phyloP scores from a whole-genome alignment of 169 alveolate species.

The Haemoproteus tartakovskyi region DNA sequence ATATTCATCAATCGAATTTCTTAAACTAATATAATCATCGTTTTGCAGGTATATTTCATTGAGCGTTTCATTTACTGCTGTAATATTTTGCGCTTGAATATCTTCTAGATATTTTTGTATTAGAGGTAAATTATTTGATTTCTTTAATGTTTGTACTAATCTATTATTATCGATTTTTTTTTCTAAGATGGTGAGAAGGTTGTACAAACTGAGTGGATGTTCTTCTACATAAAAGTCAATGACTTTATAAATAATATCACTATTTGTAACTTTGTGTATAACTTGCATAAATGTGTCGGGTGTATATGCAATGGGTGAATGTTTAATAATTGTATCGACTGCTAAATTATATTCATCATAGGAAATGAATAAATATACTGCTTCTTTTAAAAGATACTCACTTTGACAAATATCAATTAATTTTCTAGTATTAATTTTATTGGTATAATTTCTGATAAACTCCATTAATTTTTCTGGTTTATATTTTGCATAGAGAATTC shows the following conservation, averaged over 20 bases:
- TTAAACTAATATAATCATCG: constrained; percentile 93
- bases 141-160: constrained; percentile 87
- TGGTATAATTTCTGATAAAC: constrained; percentile 27
- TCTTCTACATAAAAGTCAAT: constrained; percentile 97
- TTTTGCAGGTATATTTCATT: constrained; percentile 96
- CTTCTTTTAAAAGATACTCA: constrained; percentile 91
- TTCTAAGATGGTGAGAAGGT: constrained; percentile 80
- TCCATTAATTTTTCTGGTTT: constrained; percentile 95
- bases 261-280: constrained; percentile 81
- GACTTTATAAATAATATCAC: constrained; percentile 96
- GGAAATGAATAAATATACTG: constrained; percentile 94
- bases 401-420: constrained; percentile 79
- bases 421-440: constrained; percentile 69
- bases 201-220: constrained; percentile 96
- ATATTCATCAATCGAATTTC: constrained; percentile 89
- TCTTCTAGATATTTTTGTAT: constrained; percentile 78
- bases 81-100: constrained; percentile 84
- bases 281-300: constrained; percentile 73
- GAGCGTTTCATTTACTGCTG: constrained; percentile 96
- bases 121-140: constrained; percentile 81
- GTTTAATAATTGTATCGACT: constrained; percentile 82
- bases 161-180: constrained; percentile 91
- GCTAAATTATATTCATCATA: constrained; percentile 97
- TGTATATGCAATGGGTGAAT: constrained; percentile 88
- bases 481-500: constrained; percentile 96